Percentiles rank a stretch among this genome's conserved stretches.
Evolutionary conservation across 2,329 filamentous ascomycete species (phyloP).

Genomic region (Fusarium sp.): DNA sequence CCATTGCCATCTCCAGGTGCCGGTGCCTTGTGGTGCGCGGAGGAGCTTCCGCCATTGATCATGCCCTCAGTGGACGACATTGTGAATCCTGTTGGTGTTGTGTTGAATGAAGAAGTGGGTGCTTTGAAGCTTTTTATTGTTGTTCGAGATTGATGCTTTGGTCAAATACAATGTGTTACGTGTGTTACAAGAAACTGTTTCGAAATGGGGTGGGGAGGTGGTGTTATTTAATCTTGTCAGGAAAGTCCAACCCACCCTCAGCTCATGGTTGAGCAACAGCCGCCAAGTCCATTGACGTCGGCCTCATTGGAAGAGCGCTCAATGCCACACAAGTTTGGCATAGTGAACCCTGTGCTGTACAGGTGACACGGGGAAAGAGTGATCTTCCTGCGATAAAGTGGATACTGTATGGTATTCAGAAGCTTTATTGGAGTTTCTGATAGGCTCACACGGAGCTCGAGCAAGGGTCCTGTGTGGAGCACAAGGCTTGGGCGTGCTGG

Average conservation of each 20-base stretch:
- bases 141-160: neutral
- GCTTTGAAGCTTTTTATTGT: neutral
- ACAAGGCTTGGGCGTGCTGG: constrained; percentile 36
- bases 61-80: constrained; percentile 41
- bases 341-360: constrained; percentile 18
- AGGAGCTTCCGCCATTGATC: constrained; percentile 49
- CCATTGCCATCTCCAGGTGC: constrained; percentile 39
- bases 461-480: constrained; percentile 21
- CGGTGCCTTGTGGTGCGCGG: constrained; percentile 52
- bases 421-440: neutral
- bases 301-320: constrained; percentile 18
- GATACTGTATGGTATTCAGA: constrained; percentile 25
- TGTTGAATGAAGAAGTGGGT: neutral
- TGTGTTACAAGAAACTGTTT: constrained; percentile 18
- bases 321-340: constrained; percentile 6
- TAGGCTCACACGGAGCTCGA: neutral
- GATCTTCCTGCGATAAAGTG: constrained; percentile 35
- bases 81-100: constrained; percentile 10
- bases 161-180: constrained; percentile 2
- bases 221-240: constrained; percentile 38
- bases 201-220: constrained; percentile 22
- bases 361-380: constrained; percentile 39
- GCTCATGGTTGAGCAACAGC: neutral
- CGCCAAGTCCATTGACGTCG: constrained; percentile 41
- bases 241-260: constrained; percentile 17